Evolutionary conservation across 2,329 filamentous ascomycete species (phyloP).

Genomic region (Colletotrichum sp.): DNA sequence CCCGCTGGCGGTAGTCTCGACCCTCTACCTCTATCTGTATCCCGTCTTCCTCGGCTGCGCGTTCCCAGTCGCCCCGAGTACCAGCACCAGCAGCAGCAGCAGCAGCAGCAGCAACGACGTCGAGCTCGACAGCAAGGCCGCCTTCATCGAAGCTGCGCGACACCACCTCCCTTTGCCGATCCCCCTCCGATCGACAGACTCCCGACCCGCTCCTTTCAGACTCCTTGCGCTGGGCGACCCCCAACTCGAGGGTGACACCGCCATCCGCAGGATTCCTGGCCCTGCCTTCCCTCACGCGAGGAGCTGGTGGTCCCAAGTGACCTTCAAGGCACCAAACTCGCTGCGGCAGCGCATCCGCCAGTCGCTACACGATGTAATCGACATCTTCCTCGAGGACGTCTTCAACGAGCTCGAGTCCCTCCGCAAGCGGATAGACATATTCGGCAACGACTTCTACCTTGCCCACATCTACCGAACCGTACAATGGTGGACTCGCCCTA

Average conservation of each 20-base stretch:
- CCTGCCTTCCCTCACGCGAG: constrained; percentile 59
- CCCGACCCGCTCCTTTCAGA: constrained; percentile 73
- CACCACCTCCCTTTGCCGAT: constrained; percentile 29
- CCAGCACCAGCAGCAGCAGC: neutral
- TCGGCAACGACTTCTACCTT: constrained; percentile 94
- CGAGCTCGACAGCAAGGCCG: constrained; percentile 23
- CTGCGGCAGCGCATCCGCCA: constrained; percentile 58
- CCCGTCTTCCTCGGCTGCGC: constrained; percentile 80
- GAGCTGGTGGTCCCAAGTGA: constrained; percentile 50
- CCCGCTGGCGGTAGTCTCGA: constrained; percentile 72
- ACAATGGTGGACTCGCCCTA: constrained; percentile 83
- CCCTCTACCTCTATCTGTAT: constrained; percentile 86
- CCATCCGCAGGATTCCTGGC: constrained; percentile 67
- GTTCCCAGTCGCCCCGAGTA: constrained; percentile 66
- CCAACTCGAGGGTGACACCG: constrained; percentile 91
- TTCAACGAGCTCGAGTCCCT: constrained; percentile 68
- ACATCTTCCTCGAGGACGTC: constrained; percentile 71
- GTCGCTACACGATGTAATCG: constrained; percentile 62
- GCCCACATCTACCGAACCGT: constrained; percentile 89
- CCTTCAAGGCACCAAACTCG: constrained; percentile 51
- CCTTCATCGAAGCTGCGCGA: constrained; percentile 42
- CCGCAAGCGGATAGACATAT: constrained; percentile 83
- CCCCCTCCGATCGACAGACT: constrained; percentile 28
- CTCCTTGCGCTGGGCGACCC: constrained; percentile 90
- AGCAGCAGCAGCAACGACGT: neutral